These are phyloP conservation scores for Leishmania gerbilli DNA, from an alignment of 208 protist genomes.

Conservation along the genomic window DNA sequence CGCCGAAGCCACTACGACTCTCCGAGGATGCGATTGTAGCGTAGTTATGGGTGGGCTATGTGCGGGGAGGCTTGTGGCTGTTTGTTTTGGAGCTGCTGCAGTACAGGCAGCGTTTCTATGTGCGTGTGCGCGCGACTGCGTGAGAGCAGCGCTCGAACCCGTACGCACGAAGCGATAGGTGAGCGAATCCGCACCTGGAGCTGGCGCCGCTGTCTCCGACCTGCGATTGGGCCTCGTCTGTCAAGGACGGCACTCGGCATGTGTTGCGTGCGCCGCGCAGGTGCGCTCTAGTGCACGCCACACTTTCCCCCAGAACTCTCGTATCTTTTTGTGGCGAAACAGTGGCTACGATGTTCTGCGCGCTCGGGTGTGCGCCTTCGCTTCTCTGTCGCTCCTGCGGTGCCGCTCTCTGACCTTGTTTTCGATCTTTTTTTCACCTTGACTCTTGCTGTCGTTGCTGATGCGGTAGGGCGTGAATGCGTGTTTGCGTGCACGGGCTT, in stretches of 20 bases:
- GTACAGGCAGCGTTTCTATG: background rate
- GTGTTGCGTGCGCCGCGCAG: background rate
- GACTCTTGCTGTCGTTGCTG: background rate
- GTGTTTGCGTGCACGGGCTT: background rate
- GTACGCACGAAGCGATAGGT: background rate
- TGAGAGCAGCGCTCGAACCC: background rate
- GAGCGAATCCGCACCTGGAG: background rate
- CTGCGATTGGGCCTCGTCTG: background rate
- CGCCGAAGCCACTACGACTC: slow-evolving; percentile 67
- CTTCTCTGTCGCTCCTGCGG: background rate
- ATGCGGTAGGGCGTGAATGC: background rate
- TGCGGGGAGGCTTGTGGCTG: too few relatives aligned
- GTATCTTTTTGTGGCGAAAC: background rate
- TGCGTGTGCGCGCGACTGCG: background rate
- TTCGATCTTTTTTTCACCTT: background rate
- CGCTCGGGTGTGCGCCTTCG: background rate
- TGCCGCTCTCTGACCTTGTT: background rate
- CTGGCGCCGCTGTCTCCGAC: background rate
- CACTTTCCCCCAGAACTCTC: background rate
- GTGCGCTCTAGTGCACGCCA: background rate
- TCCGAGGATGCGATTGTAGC: slow-evolving; percentile 34
- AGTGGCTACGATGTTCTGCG: background rate
- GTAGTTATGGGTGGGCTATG: background rate
- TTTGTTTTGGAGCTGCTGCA: background rate
- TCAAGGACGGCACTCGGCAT: background rate